Base-by-base conservation (phyloP, 2,329 filamentous ascomycete genomes). In the Penicillium sp. region DNA sequence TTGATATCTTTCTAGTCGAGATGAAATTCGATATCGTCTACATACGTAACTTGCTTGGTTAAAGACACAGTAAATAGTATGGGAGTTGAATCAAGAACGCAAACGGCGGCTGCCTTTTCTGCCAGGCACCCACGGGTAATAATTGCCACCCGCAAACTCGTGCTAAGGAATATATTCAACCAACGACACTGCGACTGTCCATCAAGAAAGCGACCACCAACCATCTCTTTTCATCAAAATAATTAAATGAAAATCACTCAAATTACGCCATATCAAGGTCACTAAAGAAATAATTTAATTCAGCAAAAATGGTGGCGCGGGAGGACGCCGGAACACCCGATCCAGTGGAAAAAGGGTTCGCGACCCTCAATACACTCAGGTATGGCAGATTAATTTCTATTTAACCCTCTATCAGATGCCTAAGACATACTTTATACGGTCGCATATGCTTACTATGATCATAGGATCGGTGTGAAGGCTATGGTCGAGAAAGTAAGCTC, bases 361-460 rank as follows among this genome's bases (percentile, higher is more conserved):
- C 92, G 64, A 97, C 91, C 35, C 78, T 94, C 60, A 88, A 91
- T 65, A 93, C 91, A 28, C 81, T 97, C 64, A 83, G 84, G 88
- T 90, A 79, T 66, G 84, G 76, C 64, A 54, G 5, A 38, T 46
- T 49, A 50, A 47, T 45, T 24, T 38, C 42, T 20, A 46, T 30
- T 11, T 23, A 46, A 52, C 14, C 20, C 16, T 38, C 16, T 12
- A 14, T 20, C n/a, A 33, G 18, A 8, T 61, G 18, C 58, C 51
- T 20, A 42, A 5, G 1, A 55, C 58, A 4, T 47, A 14, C 66
- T 73, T 73, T 58, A 47, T 57, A 64, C 71, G 71, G 68, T 69
- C 71, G 65, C 66, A 63, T 68, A 21, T 60, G 47, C 69, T 74
- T 61, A 74, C 59, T 52, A 47, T 57, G 50, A 20, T n/a, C 38